Base-by-base conservation (phyloP, 1,284 basidiomycete species). In the Chalciporus sp. region DNA sequence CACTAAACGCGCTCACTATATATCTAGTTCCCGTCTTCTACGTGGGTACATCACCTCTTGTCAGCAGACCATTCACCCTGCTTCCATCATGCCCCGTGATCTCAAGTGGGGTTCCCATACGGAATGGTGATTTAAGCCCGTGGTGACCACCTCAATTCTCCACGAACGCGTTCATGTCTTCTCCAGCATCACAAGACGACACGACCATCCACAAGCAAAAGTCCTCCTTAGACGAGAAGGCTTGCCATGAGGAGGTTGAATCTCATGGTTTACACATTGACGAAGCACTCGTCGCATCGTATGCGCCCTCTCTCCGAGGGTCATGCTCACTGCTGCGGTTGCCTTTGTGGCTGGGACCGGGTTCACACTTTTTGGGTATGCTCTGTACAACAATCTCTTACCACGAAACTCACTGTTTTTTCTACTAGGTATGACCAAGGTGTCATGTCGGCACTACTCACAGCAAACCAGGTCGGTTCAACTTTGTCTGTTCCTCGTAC, bases 341-440 rank as follows among this genome's bases (percentile, higher is more conserved):
- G 55, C 58, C 35, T 57, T 57, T 35, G 49, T n/a, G n/a, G n/a
- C n/a, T n/a, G n/a, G n/a, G n/a, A n/a, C n/a, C n/a, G n/a, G n/a
- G n/a, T n/a, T n/a, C n/a, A n/a, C n/a, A n/a, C n/a, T n/a, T n/a
- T n/a, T n/a, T n/a, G n/a, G n/a, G n/a, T n/a, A n/a, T n/a, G n/a
- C n/a, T n/a, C n/a, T n/a, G n/a, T n/a, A n/a, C n/a, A n/a, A n/a
- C n/a, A n/a, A n/a, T n/a, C n/a, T n/a, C n/a, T n/a, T n/a, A n/a
- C n/a, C n/a, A n/a, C n/a, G n/a, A n/a, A n/a, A n/a, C n/a, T n/a
- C n/a, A n/a, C n/a, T n/a, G n/a, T n/a, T n/a, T n/a, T n/a, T n/a
- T n/a, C n/a, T n/a, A n/a, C n/a, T 60, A 70, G 66, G 43, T 71
- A 71, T 49, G 66, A 70, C 44, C 68, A 71, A 52, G 69, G 66